Base-by-base conservation (phyloP, 2,329 filamentous ascomycete species). In the Cordyceps pruinosa region DNA sequence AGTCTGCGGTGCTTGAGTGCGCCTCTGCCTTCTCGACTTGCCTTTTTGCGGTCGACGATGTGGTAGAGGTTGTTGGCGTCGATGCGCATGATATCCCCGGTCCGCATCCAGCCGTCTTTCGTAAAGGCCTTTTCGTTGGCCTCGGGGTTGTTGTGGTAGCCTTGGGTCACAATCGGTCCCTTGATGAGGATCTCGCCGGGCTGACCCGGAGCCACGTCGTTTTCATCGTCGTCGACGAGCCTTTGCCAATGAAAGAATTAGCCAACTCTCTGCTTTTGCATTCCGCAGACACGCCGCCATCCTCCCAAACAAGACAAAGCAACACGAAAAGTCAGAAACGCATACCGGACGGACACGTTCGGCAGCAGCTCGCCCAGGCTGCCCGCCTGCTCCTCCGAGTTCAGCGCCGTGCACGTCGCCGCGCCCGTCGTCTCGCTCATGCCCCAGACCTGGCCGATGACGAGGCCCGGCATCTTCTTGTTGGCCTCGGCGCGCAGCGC, bases 31-130 rank as follows among this genome's bases (percentile, higher is more conserved):
- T 41, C 37, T 41, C 19, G 35, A 5, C 61, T 60, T 56, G 69
- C 82, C 76, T 90, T 91, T 58, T 89, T 85, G 13, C 89, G 82
- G 66, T 94, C 90, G 0, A 90, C 90, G 62, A 95, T 89, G 15
- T 56, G 45, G 72, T 83, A 90, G 64, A 91, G 86, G 51, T 85
- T 82, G 17, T 87, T 77, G 41, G 79, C 72, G 61, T 91, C 85
- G 68, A 89, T 83, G 59, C 86, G 82, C 0, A 89, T 87, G 4
- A 93, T 81, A 65, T 95, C 90, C 0, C 89, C 90, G 0, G 89
- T 92, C 65, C 86, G 86, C 76, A 93, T 91, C 77, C 87, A 95
- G 4, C 73, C 75, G 23, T 74, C 69, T 3, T 47, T 10, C 0
- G 66, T 68, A 56, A 90, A 81, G 0, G 85, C 80, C 51, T 84